Evolutionary conservation across 805 yeast genomes (phyloP).

Genomic region (Saccharomycopsis fibuligera): DNA sequence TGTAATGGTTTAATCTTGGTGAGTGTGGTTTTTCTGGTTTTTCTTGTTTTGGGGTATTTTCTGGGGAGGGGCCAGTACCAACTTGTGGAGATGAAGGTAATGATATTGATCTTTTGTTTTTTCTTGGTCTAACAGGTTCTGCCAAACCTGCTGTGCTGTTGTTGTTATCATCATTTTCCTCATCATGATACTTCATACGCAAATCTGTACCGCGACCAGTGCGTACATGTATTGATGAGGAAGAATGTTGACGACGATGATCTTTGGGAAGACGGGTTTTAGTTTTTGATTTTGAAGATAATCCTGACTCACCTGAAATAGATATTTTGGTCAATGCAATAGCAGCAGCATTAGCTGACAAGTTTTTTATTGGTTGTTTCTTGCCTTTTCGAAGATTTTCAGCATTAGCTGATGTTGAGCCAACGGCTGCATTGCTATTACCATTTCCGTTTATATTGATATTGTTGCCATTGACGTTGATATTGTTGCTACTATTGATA

Average conservation of each 20-base stretch:
- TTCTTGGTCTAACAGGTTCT: neutral
- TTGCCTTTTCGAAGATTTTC: no score
- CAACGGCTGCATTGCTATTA: neutral
- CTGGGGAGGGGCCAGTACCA: neutral
- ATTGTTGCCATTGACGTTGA: neutral
- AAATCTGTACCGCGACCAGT: conserved; percentile 6
- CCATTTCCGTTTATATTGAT: neutral
- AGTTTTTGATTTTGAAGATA: neutral
- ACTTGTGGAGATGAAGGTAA: conserved; percentile 3
- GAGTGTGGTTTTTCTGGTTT: no score
- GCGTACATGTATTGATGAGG: neutral
- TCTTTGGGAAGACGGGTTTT: conserved; percentile 3
- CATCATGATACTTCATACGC: conserved; percentile 17
- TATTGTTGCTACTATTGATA: neutral
- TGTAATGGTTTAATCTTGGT: no score
- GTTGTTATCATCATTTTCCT: neutral
- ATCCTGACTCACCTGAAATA: neutral
- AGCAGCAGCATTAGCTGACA: conserved; percentile 20
- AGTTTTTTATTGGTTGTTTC: neutral
- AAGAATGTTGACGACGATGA: conserved; percentile 5
- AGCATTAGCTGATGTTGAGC: no score
- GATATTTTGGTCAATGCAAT: conserved; percentile 11
- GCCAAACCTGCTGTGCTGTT: neutral
- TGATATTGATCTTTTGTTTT: conserved; percentile 4
- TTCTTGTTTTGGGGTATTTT: no score